Conservation (phyloP, 208 protist species). For the Trypanosoma boissoni region DNA sequence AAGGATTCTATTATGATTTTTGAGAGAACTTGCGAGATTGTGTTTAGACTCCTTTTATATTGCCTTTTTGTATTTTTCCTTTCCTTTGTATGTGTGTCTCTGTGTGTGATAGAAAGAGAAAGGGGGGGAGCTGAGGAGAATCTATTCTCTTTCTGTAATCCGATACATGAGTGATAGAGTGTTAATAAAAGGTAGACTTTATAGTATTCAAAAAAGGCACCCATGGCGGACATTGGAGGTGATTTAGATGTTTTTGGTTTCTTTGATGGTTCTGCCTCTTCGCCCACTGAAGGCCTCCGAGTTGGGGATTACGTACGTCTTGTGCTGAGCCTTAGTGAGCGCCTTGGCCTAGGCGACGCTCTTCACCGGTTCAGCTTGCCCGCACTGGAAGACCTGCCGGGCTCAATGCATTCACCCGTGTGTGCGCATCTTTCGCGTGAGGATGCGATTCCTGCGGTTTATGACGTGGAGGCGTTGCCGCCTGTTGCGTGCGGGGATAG, state of each 20-base stretch:
- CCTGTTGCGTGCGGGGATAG: constrained; percentile 12
- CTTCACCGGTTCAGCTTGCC: constrained; percentile 27
- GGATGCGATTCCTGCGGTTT: constrained; percentile 20
- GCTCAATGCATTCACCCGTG: constrained; percentile 12
- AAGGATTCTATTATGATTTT: too few relatives aligned
- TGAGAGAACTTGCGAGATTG: too few relatives aligned
- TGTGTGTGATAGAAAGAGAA: too few relatives aligned
- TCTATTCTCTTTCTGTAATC: too few relatives aligned
- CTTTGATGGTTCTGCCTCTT: constrained; percentile 20
- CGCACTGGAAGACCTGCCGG: too few relatives aligned
- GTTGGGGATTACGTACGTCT: constrained; percentile 21
- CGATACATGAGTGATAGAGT: not conserved
- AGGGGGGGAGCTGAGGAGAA: too few relatives aligned
- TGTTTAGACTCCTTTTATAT: too few relatives aligned
- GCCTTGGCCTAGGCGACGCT: constrained; percentile 12
- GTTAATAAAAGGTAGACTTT: not conserved
- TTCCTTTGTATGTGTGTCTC: too few relatives aligned
- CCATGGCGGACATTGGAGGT: constrained; percentile 8
- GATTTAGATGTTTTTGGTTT: constrained; percentile 35
- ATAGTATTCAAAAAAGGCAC: not conserved
- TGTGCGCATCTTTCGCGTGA: constrained; percentile 58
- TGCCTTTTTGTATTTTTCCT: too few relatives aligned
- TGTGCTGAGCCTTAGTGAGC: constrained; percentile 6
- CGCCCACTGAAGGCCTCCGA: constrained; percentile 10
- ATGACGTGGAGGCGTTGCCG: constrained; percentile 13